Base-by-base conservation (phyloP, 129 eudicot genomes). In the Smallanthus sonchifolius region DNA sequence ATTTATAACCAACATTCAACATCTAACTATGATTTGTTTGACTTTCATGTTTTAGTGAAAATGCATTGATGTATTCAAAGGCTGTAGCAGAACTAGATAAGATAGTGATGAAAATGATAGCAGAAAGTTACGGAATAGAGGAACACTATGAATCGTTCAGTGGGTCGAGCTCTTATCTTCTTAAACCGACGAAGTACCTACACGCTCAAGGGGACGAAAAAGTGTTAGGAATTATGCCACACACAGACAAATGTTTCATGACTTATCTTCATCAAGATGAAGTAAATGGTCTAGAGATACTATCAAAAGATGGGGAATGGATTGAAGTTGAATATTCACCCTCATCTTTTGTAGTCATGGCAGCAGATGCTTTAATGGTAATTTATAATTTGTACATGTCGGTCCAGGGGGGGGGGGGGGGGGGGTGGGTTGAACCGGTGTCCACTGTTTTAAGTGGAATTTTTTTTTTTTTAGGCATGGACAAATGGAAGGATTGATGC, bases 321-420 rank as follows among this genome's bases (percentile, higher is more conserved):
- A 79, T 84, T 30, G 60, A 30, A 16, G 81, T 82, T 44, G 80
- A 87, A n/a, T n/a, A n/a, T n/a, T n/a, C n/a, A n/a, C n/a, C n/a
- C n/a, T n/a, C n/a, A n/a, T n/a, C n/a, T n/a, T n/a, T n/a, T n/a
- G 42, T 81, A 28, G 83, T 87, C 70, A 84, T 87, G 83, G 88
- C 92, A 2, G 92, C 86, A 4, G 92, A 87, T 57, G 86, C 84
- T 59, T 78, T 83, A 71, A 79, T 42, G 84, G 91, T 87, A 65
- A 16, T 37, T 63, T 8, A 2, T 32, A 14, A n/a, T n/a, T n/a
- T n/a, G n/a, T n/a, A n/a, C n/a, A n/a, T n/a, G n/a, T n/a, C n/a
- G n/a, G n/a, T n/a, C n/a, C n/a, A n/a, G n/a, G n/a, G n/a, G n/a
- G n/a, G n/a, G n/a, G n/a, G n/a, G n/a, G n/a, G n/a, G n/a, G n/a